These are phyloP conservation scores for Apiospora pterosperma DNA, from an alignment of 2,329 filamentous ascomycete species.

Conservation along the genomic window DNA sequence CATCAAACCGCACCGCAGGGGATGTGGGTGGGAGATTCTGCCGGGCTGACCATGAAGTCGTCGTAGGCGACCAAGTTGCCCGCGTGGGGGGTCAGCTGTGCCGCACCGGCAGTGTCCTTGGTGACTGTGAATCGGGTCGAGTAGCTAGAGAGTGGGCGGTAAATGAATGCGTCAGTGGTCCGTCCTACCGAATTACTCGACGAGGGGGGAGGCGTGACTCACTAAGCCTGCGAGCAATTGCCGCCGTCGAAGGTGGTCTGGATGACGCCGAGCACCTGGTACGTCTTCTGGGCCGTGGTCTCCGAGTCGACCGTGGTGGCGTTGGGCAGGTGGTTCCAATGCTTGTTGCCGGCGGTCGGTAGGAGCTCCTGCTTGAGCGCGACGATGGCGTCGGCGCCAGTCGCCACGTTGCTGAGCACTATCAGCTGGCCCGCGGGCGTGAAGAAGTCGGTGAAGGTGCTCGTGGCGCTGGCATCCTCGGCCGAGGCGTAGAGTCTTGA, in stretches of 20 bases:
- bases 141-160: not conserved
- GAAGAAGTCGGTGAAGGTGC: constrained; percentile 1
- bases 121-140: not conserved
- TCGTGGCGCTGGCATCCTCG: not conserved
- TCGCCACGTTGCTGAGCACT: not conserved
- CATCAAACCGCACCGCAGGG: not conserved
- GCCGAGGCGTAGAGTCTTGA: not conserved
- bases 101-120: not conserved
- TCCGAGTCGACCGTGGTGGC: not conserved
- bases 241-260: not conserved
- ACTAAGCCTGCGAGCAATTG: constrained; percentile 1
- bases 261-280: constrained; percentile 3
- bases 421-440: not conserved
- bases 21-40: not conserved
- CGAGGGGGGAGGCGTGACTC: not conserved
- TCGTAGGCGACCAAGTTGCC: not conserved
- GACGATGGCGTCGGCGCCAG: not conserved
- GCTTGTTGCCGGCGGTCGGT: not conserved
- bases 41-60: not conserved
- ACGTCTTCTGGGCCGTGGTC: not conserved
- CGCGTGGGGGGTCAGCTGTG: not conserved
- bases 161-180: not conserved
- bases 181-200: not conserved
- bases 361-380: constrained; percentile 5
- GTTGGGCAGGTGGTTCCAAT: constrained; percentile 6